Evolutionary conservation across 108 stramenopile species (phyloP), one percentile per base, ranked within the genome.

Genomic region (Nannochloropsis gaditana): DNA sequence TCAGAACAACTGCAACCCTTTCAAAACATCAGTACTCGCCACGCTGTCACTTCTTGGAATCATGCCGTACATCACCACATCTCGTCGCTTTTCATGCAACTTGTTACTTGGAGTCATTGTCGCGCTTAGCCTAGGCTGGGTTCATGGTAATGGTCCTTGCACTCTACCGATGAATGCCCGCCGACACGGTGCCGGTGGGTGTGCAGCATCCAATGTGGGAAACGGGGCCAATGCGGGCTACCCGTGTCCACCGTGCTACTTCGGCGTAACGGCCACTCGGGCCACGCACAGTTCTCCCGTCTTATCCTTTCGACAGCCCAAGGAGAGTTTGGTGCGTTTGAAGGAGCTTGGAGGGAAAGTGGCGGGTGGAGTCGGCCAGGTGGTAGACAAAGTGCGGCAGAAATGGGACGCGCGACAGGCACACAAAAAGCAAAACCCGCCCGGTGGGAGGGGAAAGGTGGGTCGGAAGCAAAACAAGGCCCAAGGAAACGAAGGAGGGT

Each of bases 131-230:
- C n/a, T 73, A n/a, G n/a, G 59, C 59, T 4, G 15, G 6, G 59
- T n/a, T 73, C 59, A 73, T 1, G 59, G 19, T 15, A 73, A 73
- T n/a, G 59, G 59, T n/a, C 59, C 59, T 15, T 73, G 59, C 59
- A 73, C 19, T n/a, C 59, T 73, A 73, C 59, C 59, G 15, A 73
- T 73, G 59, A 73, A 73, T 73, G 59, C 59, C 59, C 59, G 59
- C 59, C 8, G 59, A 15, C 4, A 73, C 15, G 59, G 59, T 73
- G 4, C 59, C 59, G 59, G 19, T n/a, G 59, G 59, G 19, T 73
- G 59, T n/a, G 59, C 59, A n/a, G 59, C 59, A 15, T 73, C 59
- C 19, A 73, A 15, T 8, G 59, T n/a, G 4, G 59, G 59, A 15
- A 73, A 73, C n/a, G 59, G 59, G 19, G 59, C 59, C 59, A 73